phyloP scores from a whole-genome alignment of 1,284 basidiomycete species.

The Papiliotrema laurentii region DNA sequence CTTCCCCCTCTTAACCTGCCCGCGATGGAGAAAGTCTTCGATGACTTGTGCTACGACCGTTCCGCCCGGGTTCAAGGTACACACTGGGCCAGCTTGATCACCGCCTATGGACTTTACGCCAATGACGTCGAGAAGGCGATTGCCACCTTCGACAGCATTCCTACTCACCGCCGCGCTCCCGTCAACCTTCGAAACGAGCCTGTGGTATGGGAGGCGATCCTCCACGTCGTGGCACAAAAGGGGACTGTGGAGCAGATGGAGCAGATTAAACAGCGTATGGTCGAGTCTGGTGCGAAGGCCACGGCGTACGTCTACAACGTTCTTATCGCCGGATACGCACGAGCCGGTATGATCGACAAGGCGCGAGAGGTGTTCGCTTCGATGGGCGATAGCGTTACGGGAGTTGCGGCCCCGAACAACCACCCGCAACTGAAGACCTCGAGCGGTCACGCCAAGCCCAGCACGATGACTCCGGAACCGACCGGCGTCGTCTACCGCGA shows the following conservation, averaged over 20 bases:
- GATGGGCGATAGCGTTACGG: constrained; percentile 70
- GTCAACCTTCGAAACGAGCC: constrained; percentile 60
- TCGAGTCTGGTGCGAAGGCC: constrained; percentile 65
- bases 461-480: constrained; percentile 49
- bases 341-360: constrained; percentile 63
- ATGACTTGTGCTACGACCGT: constrained; percentile 55
- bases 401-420: constrained; percentile 84
- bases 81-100: constrained; percentile 90
- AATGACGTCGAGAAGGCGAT: constrained; percentile 76
- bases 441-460: constrained; percentile 45
- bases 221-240: constrained; percentile 79
- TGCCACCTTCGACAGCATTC: constrained; percentile 71
- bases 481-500: constrained; percentile 70
- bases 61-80: constrained; percentile 66
- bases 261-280: constrained; percentile 63
- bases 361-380: constrained; percentile 76
- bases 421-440: constrained; percentile 61
- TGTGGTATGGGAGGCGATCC: constrained; percentile 82
- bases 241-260: constrained; percentile 76
- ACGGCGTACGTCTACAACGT: constrained; percentile 96
- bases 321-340: constrained; percentile 82
- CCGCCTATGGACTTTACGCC: constrained; percentile 76
- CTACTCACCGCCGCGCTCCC: constrained; percentile 50
- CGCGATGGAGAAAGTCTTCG: constrained; percentile 71
- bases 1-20: constrained; percentile 77